Conservation (phyloP, 176 grass and related monocot genomes). For the Rhynchospora pubera region DNA sequence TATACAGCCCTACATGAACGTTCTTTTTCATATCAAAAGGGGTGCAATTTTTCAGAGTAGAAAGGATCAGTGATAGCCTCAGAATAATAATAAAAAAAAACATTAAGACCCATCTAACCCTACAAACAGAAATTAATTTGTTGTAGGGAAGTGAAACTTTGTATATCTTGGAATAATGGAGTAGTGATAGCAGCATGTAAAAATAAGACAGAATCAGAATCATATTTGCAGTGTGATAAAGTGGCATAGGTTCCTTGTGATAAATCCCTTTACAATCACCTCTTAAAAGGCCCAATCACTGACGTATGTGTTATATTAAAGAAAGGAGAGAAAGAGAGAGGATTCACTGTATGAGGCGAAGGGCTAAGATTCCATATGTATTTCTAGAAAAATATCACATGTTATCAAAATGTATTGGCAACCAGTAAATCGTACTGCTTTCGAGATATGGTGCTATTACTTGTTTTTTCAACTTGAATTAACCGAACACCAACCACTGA, state of each 20-base stretch:
- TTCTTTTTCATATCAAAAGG: not conserved
- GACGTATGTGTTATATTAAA: not conserved
- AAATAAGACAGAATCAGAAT: constrained; percentile 13
- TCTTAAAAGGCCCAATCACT: not conserved
- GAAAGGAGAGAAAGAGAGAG: not conserved
- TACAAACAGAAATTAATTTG: not conserved
- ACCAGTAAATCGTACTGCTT: not conserved
- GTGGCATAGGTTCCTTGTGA: constrained; percentile 3
- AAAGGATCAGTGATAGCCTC: not conserved
- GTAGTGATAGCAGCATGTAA: not conserved
- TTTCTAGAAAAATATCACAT: not conserved
- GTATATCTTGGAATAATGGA: constrained; percentile 13
- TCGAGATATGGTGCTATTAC: not conserved
- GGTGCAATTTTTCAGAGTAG: not conserved
- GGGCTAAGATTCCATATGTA: not conserved
- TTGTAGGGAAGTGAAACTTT: not conserved
- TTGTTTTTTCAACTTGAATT: not conserved
- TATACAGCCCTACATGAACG: no score
- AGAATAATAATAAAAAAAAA: not conserved
- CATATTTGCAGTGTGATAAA: constrained; percentile 2
- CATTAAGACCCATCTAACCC: not conserved
- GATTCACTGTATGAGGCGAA: not conserved
- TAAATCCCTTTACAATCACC: constrained; percentile 9
- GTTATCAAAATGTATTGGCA: not conserved
- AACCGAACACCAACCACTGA: not conserved